Evolutionary conservation across 768 basidiomycete genomes (phyloP), one percentile per base, ranked within the genome.

Genomic region (Porpolomopsis calyptriformis): DNA sequence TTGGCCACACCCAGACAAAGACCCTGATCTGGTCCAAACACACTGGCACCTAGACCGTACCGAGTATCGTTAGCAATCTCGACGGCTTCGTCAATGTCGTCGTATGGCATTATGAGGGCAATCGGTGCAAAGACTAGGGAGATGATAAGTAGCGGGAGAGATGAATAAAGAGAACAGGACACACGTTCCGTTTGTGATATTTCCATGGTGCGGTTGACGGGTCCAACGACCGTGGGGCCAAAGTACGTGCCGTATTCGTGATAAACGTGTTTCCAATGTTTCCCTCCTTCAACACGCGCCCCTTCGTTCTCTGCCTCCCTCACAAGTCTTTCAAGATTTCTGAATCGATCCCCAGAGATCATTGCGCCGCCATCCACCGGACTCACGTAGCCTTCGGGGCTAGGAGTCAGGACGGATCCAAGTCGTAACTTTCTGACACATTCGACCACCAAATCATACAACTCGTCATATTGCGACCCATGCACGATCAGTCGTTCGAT

Each of bases 401-500:
- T 66, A 46, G 72, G 71, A 10, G 82, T 69, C 43, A 91, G 69
- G 14, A 87, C 83, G 7, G 84, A 81, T 4, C 86, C 91, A 19
- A 78, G 65, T n/a, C 89, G 83, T 41, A 97, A 68, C 53, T 77
- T 78, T 26, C 64, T 60, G 29, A 80, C 75, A 12, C 82, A 76
- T n/a, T 79, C 74, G 18, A 65, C 57, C 54, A 97, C 70, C 18
- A 79, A 71, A 2, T 69, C 66, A 53, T 81, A 74, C 40, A 98
- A 74, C 4, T 80, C 77, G 39, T 90, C 77, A 54, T 92, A 85
- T 55, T 89, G 82, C 0, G 72, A 71, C 0, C 67, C 58, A 55
- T 92, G 91, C 29, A 98, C 89, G 38, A 98, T 76, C 52, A 98
- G 74, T 2, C 92, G 78, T 62, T 99, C 94, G 51, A 93, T 87